Percentiles rank a stretch among this genome's conserved stretches.
Evolutionary conservation across 495 filamentous ascomycete species (phyloP).

Genomic region (Astrothelium subdiscretum): DNA sequence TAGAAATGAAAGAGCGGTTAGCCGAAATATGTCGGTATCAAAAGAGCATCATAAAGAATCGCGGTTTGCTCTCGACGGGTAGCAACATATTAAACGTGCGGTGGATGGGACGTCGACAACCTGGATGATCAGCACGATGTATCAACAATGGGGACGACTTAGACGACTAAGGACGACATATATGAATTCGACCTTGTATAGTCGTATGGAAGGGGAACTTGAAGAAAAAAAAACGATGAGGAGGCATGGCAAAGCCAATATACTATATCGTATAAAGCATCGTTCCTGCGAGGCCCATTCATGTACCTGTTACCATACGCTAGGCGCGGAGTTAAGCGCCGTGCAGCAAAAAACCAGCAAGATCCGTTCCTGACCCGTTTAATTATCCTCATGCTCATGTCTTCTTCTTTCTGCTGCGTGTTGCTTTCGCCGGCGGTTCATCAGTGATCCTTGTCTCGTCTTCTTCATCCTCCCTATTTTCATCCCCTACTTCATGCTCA

Average conservation of each 20-base stretch:
- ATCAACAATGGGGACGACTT: not conserved
- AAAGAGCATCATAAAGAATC: no score
- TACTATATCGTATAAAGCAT: not conserved
- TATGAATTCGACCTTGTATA: not conserved
- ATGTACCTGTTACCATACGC: not conserved
- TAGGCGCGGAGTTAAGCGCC: not conserved
- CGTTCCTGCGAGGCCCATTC: not conserved
- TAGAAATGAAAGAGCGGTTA: no score
- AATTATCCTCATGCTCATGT: not conserved
- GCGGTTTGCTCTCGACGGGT: no score
- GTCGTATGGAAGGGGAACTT: not conserved
- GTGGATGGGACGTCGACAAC: not conserved
- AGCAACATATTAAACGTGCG: not conserved
- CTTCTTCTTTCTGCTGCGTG: not conserved
- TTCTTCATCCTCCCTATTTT: not conserved
- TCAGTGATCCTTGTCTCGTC: slow-evolving; percentile 2
- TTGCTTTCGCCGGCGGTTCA: slow-evolving; percentile 1
- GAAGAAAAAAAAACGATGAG: not conserved
- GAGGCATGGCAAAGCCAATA: not conserved
- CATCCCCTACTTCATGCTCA: not conserved
- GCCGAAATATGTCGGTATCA: no score
- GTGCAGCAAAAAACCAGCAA: not conserved
- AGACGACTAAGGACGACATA: not conserved
- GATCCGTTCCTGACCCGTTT: not conserved
- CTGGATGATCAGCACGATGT: not conserved